Evolutionary conservation across 1,284 basidiomycete genomes (phyloP), one percentile per base, ranked within the genome.

Genomic region (Marasmius sp.): DNA sequence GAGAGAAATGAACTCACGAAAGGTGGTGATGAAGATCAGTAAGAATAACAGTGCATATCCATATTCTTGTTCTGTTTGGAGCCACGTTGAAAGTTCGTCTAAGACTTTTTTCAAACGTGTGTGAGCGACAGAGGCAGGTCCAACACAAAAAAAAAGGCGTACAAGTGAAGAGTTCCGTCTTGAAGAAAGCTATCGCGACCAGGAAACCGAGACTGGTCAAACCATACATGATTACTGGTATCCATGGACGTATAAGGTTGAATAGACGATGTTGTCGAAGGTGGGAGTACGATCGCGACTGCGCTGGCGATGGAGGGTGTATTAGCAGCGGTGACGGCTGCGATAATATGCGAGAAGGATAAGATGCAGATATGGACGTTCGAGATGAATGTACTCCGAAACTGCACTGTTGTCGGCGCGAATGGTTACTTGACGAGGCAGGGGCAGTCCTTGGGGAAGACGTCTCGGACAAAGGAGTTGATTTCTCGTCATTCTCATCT

Each of bases 11-110:
- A 33, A 86, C 91, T 80, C 76, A 93, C 91, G 91, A 72, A 93
- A 87, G 8, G 90, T 92, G 54, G 91, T 93, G 62, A 93, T 72
- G 73, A 93, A 92, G 66, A 93, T 93, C 69, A 93, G 84, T 67
- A 80, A 76, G 71, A 91, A 93, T 49, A 93, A 83, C 63, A 89
- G 81, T 63, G 84, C 84, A 71, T 89, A 86, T 55, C 92, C 91
- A 72, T 82, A 83, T 66, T 83, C 80, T 63, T 81, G 80, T 69
- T 91, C 88, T 55, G 78, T 80, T 71, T 85, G 86, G 60, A 93
- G 77, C 87, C 87, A 92, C 65, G 81, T 81, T 18, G 91, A 86
- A 43, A 93, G 77, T 53, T 87, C 78, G 74, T 93, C 91, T 49
- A 93, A 83, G 64, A 80, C 91, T 91, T 69, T 38, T 55, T 41